A percentile compares a stretch with the other conserved stretches of the same genome.
Conservation (phyloP, 352 stramenopile genomes). For the Phytophthora pistaciae region DNA sequence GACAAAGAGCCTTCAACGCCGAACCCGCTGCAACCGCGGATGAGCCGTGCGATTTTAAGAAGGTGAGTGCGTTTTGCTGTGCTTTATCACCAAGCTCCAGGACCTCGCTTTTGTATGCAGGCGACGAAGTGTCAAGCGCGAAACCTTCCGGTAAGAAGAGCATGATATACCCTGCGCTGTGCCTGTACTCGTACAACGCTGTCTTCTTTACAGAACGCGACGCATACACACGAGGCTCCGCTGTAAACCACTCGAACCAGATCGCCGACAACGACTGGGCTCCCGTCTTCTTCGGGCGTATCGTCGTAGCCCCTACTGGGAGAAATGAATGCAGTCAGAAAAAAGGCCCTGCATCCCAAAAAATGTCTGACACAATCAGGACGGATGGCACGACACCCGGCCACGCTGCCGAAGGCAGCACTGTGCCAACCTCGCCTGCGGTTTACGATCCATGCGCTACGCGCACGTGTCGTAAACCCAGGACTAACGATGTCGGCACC, state of each 20-base stretch:
- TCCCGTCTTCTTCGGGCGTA: too few species aligned
- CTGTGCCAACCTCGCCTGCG: too few species aligned
- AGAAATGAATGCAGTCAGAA: not conserved
- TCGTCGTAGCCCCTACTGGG: too few species aligned
- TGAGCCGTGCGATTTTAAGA: not conserved
- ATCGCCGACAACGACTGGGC: not conserved
- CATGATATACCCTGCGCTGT: not conserved
- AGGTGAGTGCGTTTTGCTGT: not conserved
- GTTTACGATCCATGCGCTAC: too few species aligned
- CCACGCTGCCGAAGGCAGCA: too few species aligned
- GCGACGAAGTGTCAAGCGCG: not conserved
- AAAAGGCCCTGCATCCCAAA: too few species aligned
- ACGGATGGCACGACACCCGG: too few species aligned
- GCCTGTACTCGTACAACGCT: not conserved
- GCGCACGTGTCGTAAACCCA: too few species aligned
- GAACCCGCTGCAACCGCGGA: not conserved
- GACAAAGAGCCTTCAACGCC: too few species aligned
- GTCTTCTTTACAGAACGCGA: too few species aligned
- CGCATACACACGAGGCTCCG: not conserved
- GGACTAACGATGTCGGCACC: too few species aligned
- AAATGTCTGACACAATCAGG: too few species aligned
- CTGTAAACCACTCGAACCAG: not conserved
- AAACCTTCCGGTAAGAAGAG: not conserved
- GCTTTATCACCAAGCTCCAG: not conserved
- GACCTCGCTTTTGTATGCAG: slow-evolving; percentile 1